Evolutionary conservation across 192 early-diverging fungal genomes (phyloP).

Genomic region (Mortierella antarctica): DNA sequence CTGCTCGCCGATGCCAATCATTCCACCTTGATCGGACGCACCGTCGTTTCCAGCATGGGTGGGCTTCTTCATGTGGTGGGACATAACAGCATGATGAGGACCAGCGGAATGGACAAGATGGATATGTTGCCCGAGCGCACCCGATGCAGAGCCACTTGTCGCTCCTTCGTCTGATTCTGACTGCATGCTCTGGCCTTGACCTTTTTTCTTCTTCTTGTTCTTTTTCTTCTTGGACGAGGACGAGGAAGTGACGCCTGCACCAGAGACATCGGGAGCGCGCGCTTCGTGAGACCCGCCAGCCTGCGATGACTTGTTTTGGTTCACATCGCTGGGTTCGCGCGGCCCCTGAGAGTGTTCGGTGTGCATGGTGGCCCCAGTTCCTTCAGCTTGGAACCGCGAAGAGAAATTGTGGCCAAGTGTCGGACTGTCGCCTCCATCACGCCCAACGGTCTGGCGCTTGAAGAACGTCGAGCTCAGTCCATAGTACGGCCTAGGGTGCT

Average conservation of each 20-base stretch:
- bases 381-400: no score
- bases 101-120: neutral
- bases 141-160: neutral
- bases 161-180: no score
- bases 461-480: constrained; percentile 8
- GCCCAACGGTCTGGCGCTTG: neutral
- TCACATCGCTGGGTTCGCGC: no score
- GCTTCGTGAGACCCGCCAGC: no score
- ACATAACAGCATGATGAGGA: neutral
- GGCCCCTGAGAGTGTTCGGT: no score
- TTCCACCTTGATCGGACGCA: neutral
- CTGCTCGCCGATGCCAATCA: neutral
- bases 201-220: neutral
- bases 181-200: no score
- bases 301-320: no score
- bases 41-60: neutral
- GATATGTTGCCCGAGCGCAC: neutral
- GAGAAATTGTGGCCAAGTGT: neutral
- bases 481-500: constrained; percentile 4
- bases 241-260: neutral
- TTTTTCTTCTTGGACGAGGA: neutral
- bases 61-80: neutral
- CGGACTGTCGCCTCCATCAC: neutral
- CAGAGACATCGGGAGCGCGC: neutral
- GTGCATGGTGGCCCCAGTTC: no score